Conservation (phyloP, 2,329 filamentous ascomycete species). For the Xylariaceae sp. region DNA sequence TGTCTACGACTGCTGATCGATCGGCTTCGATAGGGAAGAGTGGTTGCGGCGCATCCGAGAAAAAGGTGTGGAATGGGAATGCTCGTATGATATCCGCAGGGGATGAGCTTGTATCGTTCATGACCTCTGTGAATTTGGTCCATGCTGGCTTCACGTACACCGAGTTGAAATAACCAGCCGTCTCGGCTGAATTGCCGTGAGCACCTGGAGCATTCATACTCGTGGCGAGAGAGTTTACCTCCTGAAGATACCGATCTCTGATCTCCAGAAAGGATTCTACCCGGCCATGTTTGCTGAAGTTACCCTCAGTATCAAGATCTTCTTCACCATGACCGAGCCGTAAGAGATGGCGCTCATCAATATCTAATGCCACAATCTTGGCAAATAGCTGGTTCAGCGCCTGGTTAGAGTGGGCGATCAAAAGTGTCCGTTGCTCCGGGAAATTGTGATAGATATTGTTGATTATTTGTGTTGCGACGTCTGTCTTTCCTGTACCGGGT, state of each 20-base stretch:
- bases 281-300: conserved; percentile 88
- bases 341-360: conserved; percentile 89
- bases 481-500: conserved; percentile 97
- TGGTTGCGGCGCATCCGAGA: conserved; percentile 79
- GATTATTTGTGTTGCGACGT: conserved; percentile 97
- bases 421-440: conserved; percentile 80
- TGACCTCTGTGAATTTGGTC: conserved; percentile 71
- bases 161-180: conserved; percentile 90
- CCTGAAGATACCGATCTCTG: conserved; percentile 67
- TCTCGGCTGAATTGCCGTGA: conserved; percentile 95
- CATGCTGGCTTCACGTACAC: conserved; percentile 87
- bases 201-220: conserved; percentile 85
- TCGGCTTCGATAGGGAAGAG: conserved; percentile 66
- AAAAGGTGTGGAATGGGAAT: conserved; percentile 88
- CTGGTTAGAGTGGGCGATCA: conserved; percentile 96
- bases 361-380: conserved; percentile 94
- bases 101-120: conserved; percentile 51
- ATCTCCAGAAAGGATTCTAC: conserved; percentile 95
- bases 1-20: conserved; percentile 64
- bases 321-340: conserved; percentile 93
- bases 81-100: conserved; percentile 59
- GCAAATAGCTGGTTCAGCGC: conserved; percentile 96
- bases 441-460: conserved; percentile 99
- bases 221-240: conserved; percentile 79
- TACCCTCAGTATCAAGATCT: conserved; percentile 78